Conservation (phyloP, 2,329 filamentous ascomycete species). For the Cercospora sp. region DNA sequence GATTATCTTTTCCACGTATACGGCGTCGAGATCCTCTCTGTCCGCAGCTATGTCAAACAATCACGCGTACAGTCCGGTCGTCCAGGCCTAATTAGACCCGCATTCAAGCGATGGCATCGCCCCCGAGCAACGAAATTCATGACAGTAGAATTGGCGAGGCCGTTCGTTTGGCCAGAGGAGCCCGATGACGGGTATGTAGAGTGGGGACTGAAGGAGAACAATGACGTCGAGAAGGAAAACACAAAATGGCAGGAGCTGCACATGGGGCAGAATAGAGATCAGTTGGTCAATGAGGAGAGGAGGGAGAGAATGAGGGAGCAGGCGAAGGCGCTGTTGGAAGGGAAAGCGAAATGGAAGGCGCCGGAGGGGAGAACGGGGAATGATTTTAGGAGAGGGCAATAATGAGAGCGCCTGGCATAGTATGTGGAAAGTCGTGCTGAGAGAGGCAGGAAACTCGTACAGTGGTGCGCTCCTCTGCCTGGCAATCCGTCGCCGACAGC, state of each 20-base stretch:
- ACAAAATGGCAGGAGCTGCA: conserved; percentile 41
- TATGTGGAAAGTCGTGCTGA: background rate
- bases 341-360: conserved; percentile 59
- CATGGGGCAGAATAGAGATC: conserved; percentile 38
- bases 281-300: conserved; percentile 43
- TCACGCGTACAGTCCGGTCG: conserved; percentile 59
- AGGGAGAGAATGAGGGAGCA: conserved; percentile 56
- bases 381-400: conserved; percentile 5
- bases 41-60: conserved; percentile 79
- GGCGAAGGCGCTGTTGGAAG: conserved; percentile 62
- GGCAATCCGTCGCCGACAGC: background rate
- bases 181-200: conserved; percentile 59
- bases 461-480: background rate
- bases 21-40: conserved; percentile 66
- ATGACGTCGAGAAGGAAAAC: conserved; percentile 39
- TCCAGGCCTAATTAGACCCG: conserved; percentile 28
- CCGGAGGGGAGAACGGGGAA: background rate
- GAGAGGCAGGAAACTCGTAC: background rate
- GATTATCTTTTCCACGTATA: conserved; percentile 92
- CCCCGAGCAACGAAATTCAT: conserved; percentile 81
- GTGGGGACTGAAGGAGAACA: conserved; percentile 35
- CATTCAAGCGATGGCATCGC: conserved; percentile 60
- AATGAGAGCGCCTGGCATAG: background rate
- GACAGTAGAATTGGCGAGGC: conserved; percentile 84
- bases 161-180: conserved; percentile 81